phyloP scores from a whole-genome alignment of 306 rosid species.

The Sesbania bispinosa region DNA sequence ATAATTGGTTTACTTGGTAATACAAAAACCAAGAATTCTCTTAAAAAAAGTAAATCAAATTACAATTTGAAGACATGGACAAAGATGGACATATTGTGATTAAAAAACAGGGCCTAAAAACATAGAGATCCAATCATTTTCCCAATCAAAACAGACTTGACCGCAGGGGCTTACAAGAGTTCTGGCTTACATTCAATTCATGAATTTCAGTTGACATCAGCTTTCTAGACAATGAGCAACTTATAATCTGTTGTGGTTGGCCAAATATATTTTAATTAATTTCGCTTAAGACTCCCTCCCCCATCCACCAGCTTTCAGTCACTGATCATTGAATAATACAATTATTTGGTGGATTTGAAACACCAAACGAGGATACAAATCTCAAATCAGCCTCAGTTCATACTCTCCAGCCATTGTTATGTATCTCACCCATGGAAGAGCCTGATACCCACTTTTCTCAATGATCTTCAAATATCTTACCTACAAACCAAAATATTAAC shows the following conservation, averaged over 20 bases:
- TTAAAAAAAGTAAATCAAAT: conserved; percentile 22
- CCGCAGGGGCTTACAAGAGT: conserved; percentile 9
- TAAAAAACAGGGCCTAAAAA: not conserved
- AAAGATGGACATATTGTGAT: conserved; percentile 18
- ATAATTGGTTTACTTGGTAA: conserved; percentile 27
- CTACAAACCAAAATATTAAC: conserved; percentile 44
- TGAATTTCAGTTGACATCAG: conserved; percentile 23
- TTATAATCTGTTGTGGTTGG: conserved; percentile 36
- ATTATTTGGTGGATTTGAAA: conserved; percentile 23
- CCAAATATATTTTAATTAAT: conserved; percentile 27
- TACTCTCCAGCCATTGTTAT: conserved; percentile 98
- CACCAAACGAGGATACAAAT: conserved; percentile 21
- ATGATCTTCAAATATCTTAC: conserved; percentile 98
- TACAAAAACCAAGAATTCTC: conserved; percentile 17
- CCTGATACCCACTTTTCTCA: conserved; percentile 99
- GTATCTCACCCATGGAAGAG: conserved; percentile 99
- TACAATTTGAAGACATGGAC: conserved; percentile 14
- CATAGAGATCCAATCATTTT: not conserved
- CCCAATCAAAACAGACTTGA: conserved; percentile 23
- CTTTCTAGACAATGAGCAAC: conserved; percentile 33
- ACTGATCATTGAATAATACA: conserved; percentile 23
- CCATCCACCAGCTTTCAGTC: conserved; percentile 30
- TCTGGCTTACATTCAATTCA: conserved; percentile 21
- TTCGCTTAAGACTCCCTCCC: conserved; percentile 17
- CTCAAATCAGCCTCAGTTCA: conserved; percentile 85